Base-by-base conservation (phyloP, 306 rosid genomes). In the Astragalus glycyphyllos region DNA sequence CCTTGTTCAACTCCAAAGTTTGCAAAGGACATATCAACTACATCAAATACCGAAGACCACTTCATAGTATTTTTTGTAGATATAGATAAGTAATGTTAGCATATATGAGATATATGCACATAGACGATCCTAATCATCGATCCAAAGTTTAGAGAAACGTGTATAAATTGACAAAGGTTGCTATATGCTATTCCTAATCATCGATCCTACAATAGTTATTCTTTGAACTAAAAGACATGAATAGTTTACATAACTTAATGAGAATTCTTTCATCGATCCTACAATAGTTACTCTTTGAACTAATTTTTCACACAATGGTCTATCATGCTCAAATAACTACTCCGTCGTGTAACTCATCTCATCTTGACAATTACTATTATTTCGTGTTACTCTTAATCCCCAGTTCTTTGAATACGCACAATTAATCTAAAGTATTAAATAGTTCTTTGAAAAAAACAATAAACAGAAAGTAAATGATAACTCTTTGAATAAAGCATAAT, bases 1-100 rank as follows among this genome's bases (percentile, higher is more conserved):
- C 60, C 79, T 87, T 29, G 73, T 84, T 70, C 98, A 89, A 59
- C 57, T 84, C 50, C 71, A 79, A 42, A 17, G 14, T 8, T 72
- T 81, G 75, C 80, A 80, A 59, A 72, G 61, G 31, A 77, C 65
- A 46, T 77, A 77, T 47, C 68, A 73, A 15, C 64, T 5, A 9
- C 67, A 45, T 4, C 57, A 62, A 56, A 32, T 11, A n/a, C n/a
- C 65, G 2, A 29, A 69, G 58, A 81, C 44, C 59, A 20, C 56
- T 65, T 74, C 68, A 31, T 75, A 58, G 16, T n/a, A n/a, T 46
- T 12, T 58, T 14, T 53, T 60, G 61, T 47, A 29, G 72, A 67
- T 58, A 26, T 58, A 37, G 65, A 76, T 71, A 32, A 57, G 66
- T 13, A 45, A 57, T 45, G 42, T 32, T 65, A 10, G 16, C 41